Conservation (phyloP, 805 yeast genomes). For the Teunomyces funiuensis region DNA sequence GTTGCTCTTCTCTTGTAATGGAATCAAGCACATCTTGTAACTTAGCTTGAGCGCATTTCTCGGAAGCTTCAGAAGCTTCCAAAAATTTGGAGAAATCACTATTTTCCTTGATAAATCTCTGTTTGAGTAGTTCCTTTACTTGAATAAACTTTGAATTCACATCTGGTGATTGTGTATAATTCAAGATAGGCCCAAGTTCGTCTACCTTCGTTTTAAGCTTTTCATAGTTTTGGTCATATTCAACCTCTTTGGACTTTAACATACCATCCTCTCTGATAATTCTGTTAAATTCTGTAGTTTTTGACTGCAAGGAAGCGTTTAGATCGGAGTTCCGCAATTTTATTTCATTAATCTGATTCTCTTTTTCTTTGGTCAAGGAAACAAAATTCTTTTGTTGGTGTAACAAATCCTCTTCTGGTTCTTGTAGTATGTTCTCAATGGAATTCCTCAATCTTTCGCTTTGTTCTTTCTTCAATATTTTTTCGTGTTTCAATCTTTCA, state of each 20-base stretch:
- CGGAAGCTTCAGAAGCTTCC: slow-evolving; percentile 5
- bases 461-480: slow-evolving; percentile 48
- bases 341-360: slow-evolving; percentile 12
- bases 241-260: slow-evolving; percentile 43
- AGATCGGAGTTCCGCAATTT: slow-evolving; percentile 8
- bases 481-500: slow-evolving; percentile 54
- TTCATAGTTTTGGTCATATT: slow-evolving; percentile 23
- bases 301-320: slow-evolving; percentile 18
- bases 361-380: slow-evolving; percentile 17
- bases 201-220: neutral
- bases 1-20: slow-evolving; percentile 43
- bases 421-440: slow-evolving; percentile 47
- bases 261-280: slow-evolving; percentile 56
- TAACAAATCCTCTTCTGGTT: slow-evolving; percentile 32
- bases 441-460: slow-evolving; percentile 49
- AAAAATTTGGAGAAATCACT: neutral
- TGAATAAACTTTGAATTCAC: neutral
- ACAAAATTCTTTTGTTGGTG: slow-evolving; percentile 31
- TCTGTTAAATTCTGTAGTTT: slow-evolving; percentile 25
- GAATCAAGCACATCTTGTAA: slow-evolving; percentile 20
- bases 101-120: neutral
- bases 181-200: neutral
- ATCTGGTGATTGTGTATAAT: neutral
- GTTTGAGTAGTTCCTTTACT: neutral
- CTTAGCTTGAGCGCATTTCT: slow-evolving; percentile 10